Evolutionary conservation across 129 eudicot genomes (phyloP), one percentile per base, ranked within the genome.

Genomic region (Flaveria brownii): DNA sequence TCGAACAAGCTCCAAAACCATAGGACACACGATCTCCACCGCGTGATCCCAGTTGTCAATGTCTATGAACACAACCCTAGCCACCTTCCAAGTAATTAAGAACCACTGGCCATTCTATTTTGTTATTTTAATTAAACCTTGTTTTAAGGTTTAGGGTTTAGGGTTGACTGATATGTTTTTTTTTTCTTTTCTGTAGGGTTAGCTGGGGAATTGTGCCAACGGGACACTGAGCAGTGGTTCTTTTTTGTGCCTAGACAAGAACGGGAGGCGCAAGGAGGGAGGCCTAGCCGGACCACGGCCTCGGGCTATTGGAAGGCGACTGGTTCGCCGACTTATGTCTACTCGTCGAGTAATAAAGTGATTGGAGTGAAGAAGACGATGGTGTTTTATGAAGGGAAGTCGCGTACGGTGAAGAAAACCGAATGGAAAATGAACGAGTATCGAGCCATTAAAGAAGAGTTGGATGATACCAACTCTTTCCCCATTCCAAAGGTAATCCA

Each of bases 251-350:
- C 97, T 7, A 80, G 85, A 70, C 88, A 86, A 76, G 91, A 92
- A 52, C 75, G 89, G 72, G 97, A 92, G 67, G 97, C 87, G 2
- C 88, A 81, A 55, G 97, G 97, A 28, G 96, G 97, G 39, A 86
- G 93, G 77, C 89, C 97, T 15, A 92, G 86, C 39, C 78, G 97
- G 67, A 84, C 87, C 60, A 92, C 96, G 0, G 75, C 77, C 54
- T 65, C 84, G 4, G 97, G 97, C 18, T 89, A 89, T 75, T 92
- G 97, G 97, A 92, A 92, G 70, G 96, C 97, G 2, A 92, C 97
- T 0, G 97, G 97, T 1, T 92, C 97, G 0, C 97, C 97, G 0
- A 52, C 81, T 23, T 84, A 86, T 42, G 91, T 92, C 9, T 92
- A 85, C 68, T 92, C 97, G 3, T 82, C 92, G 1, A 71, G 71